These are phyloP conservation scores for Trypanosoma vivax DNA, from an alignment of 208 protist species.

Conservation along the genomic window DNA sequence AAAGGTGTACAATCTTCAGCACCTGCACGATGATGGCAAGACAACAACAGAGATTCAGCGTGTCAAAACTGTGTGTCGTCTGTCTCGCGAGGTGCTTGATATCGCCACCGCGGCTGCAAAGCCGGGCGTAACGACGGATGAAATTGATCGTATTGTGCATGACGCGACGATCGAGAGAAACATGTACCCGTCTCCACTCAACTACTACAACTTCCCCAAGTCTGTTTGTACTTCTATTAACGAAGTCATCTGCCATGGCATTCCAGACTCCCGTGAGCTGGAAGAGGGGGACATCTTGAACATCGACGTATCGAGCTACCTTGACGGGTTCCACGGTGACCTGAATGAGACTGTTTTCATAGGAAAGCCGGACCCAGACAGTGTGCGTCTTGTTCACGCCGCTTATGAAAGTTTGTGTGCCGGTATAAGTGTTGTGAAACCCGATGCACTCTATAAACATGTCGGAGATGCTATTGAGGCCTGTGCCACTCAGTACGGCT, in stretches of 20 bases:
- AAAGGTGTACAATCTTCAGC: conserved; percentile 67
- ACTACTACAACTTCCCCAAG: conserved; percentile 98
- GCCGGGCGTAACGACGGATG: conserved; percentile 96
- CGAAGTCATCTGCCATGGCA: conserved; percentile 94
- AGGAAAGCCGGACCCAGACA: conserved; percentile 69
- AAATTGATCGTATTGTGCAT: conserved; percentile 95
- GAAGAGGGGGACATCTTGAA: conserved; percentile 98
- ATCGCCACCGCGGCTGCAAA: conserved; percentile 85
- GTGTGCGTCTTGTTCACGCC: conserved; percentile 72
- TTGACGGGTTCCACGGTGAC: conserved; percentile 90
- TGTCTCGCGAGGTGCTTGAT: conserved; percentile 93
- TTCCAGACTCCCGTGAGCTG: conserved; percentile 93
- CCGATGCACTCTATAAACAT: conserved; percentile 77
- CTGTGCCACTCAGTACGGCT: conserved; percentile 51
- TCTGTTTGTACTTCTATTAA: conserved; percentile 96
- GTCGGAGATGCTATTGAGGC: conserved; percentile 83
- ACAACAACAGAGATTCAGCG: conserved; percentile 62
- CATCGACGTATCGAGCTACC: conserved; percentile 96
- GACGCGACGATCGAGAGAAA: conserved; percentile 84
- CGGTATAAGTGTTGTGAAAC: conserved; percentile 71
- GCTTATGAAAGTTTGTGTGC: conserved; percentile 80
- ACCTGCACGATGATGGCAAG: conserved; percentile 74
- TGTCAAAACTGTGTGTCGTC: conserved; percentile 84
- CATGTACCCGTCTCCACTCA: conserved; percentile 98
- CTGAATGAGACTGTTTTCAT: conserved; percentile 92